Base-by-base conservation (phyloP, 2,329 filamentous ascomycete genomes). In the Colletotrichum euphorbiae region DNA sequence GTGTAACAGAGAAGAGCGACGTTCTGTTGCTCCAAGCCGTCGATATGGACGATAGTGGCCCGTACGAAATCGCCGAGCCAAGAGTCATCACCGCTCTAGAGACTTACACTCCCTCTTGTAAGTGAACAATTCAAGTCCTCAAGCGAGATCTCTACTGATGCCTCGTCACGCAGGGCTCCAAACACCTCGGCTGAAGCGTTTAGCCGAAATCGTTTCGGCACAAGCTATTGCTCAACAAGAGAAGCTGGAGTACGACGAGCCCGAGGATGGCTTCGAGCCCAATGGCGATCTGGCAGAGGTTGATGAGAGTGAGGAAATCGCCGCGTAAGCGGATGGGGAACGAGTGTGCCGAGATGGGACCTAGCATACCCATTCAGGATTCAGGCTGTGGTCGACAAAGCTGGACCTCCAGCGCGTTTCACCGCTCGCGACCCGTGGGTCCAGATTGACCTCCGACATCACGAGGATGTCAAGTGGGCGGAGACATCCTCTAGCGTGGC, bases 11-110 rank as follows among this genome's bases (percentile, higher is more conserved):
- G 83, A 99, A 99, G 90, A 97, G 94, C 75, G 96, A 98, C 74
- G 94, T 98, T 3, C 86, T 99, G 59, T 89, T 99, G 65, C 86
- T 99, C 52, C 92, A 95, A 67, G 94, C 96, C 55, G 94, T 99
- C 67, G 96, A 99, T 79, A 98, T 99, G 94, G 96, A 99, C 76
- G 96, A 99, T 81, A 97, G 93, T 74, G 96, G 96, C 24, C 96
- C 95, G 28, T 99, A 99, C 77, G 96, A 98, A 80, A 99, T 99
- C 79, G 96, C 96, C 13, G 96, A 99, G 80, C 96, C 96, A 31
- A 89, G 96, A 77, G 93, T 93, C 61, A 99, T 99, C 76, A 98
- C 94, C 3, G 96, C 96, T 60, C 83, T 99, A 72, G 96, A 99
- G 83, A 99, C 96, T 13, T 99, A 99, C 79, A 98, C 96, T 57